Percentiles rank a stretch among this genome's conserved stretches.
Conservation (phyloP, 495 filamentous ascomycete species). For the Penicillium cataractarum region DNA sequence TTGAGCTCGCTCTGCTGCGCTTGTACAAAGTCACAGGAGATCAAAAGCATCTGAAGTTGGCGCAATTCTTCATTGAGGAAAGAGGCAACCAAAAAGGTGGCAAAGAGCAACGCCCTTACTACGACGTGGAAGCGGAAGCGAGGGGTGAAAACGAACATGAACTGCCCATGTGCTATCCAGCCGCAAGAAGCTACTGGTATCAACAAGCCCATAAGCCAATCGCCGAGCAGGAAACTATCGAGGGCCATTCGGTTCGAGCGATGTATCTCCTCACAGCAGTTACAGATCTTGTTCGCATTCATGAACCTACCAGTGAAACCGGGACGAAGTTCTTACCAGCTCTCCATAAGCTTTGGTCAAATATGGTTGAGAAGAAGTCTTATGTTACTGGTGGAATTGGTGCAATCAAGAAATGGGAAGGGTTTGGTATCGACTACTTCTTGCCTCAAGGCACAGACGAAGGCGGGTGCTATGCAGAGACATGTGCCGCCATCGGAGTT, state of each 20-base stretch:
- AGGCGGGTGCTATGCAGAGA: slow-evolving; percentile 65
- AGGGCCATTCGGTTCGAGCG: slow-evolving; percentile 63
- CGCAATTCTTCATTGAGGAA: slow-evolving; percentile 59
- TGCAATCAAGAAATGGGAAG: slow-evolving; percentile 62
- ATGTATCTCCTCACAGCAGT: slow-evolving; percentile 56
- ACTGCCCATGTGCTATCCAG: slow-evolving; percentile 47
- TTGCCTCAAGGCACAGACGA: slow-evolving; percentile 59
- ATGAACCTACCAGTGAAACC: slow-evolving; percentile 25
- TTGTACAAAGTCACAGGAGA: slow-evolving; percentile 52
- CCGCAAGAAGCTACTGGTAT: slow-evolving; percentile 47
- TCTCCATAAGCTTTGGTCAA: slow-evolving; percentile 54
- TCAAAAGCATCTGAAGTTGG: slow-evolving; percentile 51
- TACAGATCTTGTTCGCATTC: slow-evolving; percentile 39
- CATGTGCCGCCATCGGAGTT: slow-evolving; percentile 62
- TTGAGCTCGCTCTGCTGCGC: slow-evolving; percentile 60
- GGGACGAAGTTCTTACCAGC: slow-evolving; percentile 29
- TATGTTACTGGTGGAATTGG: slow-evolving; percentile 66
- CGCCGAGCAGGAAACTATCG: slow-evolving; percentile 56
- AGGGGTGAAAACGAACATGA: slow-evolving; percentile 54
- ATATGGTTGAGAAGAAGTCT: slow-evolving; percentile 62
- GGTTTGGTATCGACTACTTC: slow-evolving; percentile 63
- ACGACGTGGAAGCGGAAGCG: slow-evolving; percentile 52
- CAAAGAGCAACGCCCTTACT: slow-evolving; percentile 52
- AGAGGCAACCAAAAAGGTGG: slow-evolving; percentile 54
- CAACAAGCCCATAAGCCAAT: slow-evolving; percentile 59